Evolutionary conservation across 306 rosid genomes (phyloP), one percentile per base, ranked within the genome.

Genomic region (Prosopis cineraria): DNA sequence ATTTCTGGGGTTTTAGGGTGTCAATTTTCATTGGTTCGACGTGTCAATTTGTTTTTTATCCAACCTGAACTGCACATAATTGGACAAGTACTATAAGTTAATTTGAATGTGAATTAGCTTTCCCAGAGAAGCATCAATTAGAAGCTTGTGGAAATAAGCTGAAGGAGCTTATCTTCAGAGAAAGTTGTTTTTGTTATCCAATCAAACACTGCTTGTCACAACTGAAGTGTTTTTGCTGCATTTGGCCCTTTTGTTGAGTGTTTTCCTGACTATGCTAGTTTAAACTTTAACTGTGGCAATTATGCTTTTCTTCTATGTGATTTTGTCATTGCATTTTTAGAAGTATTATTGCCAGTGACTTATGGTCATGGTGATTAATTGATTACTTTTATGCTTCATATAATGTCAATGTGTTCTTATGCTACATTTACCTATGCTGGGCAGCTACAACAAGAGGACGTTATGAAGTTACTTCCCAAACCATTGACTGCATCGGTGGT

Each of bases 401-500:
- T 62, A 68, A 22, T 76, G 70, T 79, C 66, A 20, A 60, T 68
- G n/a, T 36, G 47, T 68, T 66, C 48, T 80, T 50, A 19, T 78
- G 16, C 45, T 58, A 9, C 67, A 14, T 66, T 78, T 75, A 40
- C 16, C 37, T 81, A 67, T 67, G 39, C 53, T 80, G 83, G 81
- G 83, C 90, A 95, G 99, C 88, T 85, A 78, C 90, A 31, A 36
- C 85, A 85, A 78, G 85, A 84, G 59, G 89, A 88, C 69, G 75
- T 72, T 76, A 82, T 78, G 27, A 89, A 82, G 75, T 69, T 89
- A 65, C 93, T 95, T 80, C 99, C 99, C 12, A 88, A 88, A 77
- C 96, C 99, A 60, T 86, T 68, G 70, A 94, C 97, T 68, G 75
- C 89, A 19, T 72, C 87, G 10, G 63, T 74, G 77, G 86, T 81